A percentile compares a stretch with the other conserved stretches of the same genome.
Evolutionary conservation across 2,329 filamentous ascomycete genomes (phyloP).

Genomic region (Colletotrichum sp.): DNA sequence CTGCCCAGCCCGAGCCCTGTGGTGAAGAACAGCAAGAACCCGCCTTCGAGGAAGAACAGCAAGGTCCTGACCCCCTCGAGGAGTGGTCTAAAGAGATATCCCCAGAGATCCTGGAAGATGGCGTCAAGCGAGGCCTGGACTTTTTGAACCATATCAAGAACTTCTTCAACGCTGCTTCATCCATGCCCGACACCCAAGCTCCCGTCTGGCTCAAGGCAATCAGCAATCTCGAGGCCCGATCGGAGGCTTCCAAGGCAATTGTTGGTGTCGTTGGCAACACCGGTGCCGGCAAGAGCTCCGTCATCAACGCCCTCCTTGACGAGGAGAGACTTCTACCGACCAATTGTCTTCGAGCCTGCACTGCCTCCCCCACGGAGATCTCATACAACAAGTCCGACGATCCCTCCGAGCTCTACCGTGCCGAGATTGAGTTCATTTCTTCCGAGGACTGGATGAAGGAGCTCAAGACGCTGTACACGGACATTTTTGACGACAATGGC

Average conservation of each 20-base stretch:
- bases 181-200: background rate
- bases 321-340: conserved; percentile 56
- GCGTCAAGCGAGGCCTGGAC: background rate
- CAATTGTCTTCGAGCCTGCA: conserved; percentile 64
- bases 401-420: conserved; percentile 45
- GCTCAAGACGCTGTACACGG: conserved; percentile 50
- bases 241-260: conserved; percentile 38
- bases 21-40: too few relatives aligned
- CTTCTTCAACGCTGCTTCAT: background rate
- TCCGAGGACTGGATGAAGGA: conserved; percentile 58
- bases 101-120: background rate
- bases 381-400: conserved; percentile 57
- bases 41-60: background rate
- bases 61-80: background rate
- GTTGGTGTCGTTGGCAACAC: conserved; percentile 68
- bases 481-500: conserved; percentile 48
- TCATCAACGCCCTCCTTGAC: conserved; percentile 68
- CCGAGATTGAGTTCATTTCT: conserved; percentile 64
- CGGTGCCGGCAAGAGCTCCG: conserved; percentile 65
- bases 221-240: conserved; percentile 24
- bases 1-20: background rate
- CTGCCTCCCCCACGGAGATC: conserved; percentile 65
- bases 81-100: background rate
- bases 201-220: conserved; percentile 6
- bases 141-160: conserved; percentile 3